Evolutionary conservation across 228 moss, liverwort and hornwort species (phyloP), one percentile per base, ranked within the genome.

Genomic region (Sphagnum magellanicum): DNA sequence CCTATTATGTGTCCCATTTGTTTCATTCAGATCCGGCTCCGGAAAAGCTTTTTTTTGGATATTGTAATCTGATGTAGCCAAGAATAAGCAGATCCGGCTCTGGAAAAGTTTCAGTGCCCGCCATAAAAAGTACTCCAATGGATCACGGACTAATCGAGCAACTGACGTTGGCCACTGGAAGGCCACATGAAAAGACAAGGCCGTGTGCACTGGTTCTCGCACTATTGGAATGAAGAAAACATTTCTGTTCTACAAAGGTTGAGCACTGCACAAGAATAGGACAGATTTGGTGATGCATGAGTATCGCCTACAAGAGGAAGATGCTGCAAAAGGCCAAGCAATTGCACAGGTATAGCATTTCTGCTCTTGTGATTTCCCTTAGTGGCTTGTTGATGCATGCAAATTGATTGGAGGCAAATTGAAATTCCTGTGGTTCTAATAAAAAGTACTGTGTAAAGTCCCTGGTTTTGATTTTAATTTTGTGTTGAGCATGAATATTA

Each of bases 281-380:
- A 87, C 87, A 0, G 81, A 87, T 59, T 87, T 83, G 87, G 84
- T 87, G 7, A 87, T 87, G 87, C 87, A 87, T 63, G 87, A 87
- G 84, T 87, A 87, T 49, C 79, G 87, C 0, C 76, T 87, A 81
- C 79, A 83, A 53, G 87, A 87, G 12, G 81, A 63, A 15, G n/a
- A n/a, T n/a, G n/a, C n/a, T n/a, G 17, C 50, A 51, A 9, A 81
- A 58, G 70, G n/a, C n/a, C n/a, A n/a, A n/a, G n/a, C 64, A 4
- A 74, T 63, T 7, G 65, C 64, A 50, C 64, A 63, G 52, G 52
- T 64, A 12, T 12, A 16, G 61, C 12, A 49, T 51, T 51, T 17
- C n/a, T 16, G 50, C 12, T 17, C 50, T 6, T 50, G 67, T 53
- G 50, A 50, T 14, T 65, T 53, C 53, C 6, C 11, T 53, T 53